A percentile compares a stretch with the other conserved stretches of the same genome.
These are phyloP conservation scores for Nicotiana noctiflora DNA, from an alignment of 257 asterid species.

Conservation along the genomic window DNA sequence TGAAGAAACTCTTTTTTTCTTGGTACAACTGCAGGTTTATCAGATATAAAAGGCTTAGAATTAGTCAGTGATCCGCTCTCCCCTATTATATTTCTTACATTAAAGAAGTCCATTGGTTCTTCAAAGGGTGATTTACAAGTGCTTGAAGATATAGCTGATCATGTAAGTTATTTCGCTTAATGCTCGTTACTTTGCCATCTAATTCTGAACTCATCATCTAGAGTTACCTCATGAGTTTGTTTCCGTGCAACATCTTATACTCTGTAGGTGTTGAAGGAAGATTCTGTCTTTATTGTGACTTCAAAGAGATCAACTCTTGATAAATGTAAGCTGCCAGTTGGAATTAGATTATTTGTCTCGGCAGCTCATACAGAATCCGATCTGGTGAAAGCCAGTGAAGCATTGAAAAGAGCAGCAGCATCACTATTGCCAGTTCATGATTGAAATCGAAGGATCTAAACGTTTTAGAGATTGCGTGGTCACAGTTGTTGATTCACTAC, in stretches of 20 bases:
- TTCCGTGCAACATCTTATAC: not conserved
- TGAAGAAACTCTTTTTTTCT: no score
- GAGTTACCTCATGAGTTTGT: not conserved
- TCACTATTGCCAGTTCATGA: conserved; percentile 24
- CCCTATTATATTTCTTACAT: conserved; percentile 57
- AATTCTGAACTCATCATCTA: not conserved
- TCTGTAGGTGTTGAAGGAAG: conserved; percentile 64
- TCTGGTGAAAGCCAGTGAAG: conserved; percentile 52
- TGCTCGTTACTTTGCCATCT: not conserved
- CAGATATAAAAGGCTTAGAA: conserved; percentile 51
- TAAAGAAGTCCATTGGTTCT: conserved; percentile 58
- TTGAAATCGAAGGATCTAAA: not conserved
- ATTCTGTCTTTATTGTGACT: conserved; percentile 52
- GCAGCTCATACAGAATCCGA: conserved; percentile 77
- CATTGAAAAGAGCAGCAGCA: conserved; percentile 50
- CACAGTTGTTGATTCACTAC: not conserved
- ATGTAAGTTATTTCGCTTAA: conserved; percentile 28
- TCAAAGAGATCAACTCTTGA: conserved; percentile 69
- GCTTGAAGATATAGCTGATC: conserved; percentile 61
- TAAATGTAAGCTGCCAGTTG: conserved; percentile 78
- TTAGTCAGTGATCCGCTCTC: conserved; percentile 56
- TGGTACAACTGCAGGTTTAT: conserved; percentile 38
- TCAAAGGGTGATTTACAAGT: conserved; percentile 53
- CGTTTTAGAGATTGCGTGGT: not conserved
- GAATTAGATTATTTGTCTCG: conserved; percentile 62